phyloP scores from a whole-genome alignment of 1,284 basidiomycete genomes.

The Tilletia caries region DNA sequence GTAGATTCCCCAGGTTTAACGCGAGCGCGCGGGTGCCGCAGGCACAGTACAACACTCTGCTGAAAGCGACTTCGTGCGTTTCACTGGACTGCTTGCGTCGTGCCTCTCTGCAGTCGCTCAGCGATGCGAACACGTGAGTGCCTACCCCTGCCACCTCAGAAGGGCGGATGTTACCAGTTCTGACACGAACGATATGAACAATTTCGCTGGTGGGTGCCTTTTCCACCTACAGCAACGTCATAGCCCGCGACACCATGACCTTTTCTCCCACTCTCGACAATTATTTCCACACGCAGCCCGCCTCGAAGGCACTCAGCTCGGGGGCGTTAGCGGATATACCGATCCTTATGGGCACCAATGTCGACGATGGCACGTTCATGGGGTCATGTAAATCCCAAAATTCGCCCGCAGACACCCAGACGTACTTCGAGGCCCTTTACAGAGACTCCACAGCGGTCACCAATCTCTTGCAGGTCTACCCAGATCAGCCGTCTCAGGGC shows the following conservation, averaged over 20 bases:
- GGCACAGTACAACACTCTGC: background rate
- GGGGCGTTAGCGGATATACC: background rate
- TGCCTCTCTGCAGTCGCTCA: background rate
- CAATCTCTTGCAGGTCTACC: background rate
- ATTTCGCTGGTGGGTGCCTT: too few species aligned
- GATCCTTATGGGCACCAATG: constrained; percentile 2
- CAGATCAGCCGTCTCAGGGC: background rate
- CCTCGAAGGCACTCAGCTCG: background rate
- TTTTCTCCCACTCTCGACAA: background rate
- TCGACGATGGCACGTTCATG: constrained; percentile 10
- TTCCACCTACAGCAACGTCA: too few species aligned
- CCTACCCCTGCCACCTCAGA: background rate
- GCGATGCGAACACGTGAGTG: background rate
- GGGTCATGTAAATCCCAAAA: background rate
- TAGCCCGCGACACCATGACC: too few species aligned
- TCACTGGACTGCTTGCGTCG: background rate
- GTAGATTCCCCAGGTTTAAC: background rate
- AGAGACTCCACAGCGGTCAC: background rate
- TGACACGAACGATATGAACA: too few species aligned
- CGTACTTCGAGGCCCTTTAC: background rate
- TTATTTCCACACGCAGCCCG: background rate
- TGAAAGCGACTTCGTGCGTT: background rate
- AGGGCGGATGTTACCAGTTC: too few species aligned
- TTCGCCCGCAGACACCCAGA: background rate
- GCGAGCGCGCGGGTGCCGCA: background rate